Percentiles rank a stretch among this genome's conserved stretches.
Conservation (phyloP, 2,329 filamentous ascomycete species). For the Leptographium radiaticola region DNA sequence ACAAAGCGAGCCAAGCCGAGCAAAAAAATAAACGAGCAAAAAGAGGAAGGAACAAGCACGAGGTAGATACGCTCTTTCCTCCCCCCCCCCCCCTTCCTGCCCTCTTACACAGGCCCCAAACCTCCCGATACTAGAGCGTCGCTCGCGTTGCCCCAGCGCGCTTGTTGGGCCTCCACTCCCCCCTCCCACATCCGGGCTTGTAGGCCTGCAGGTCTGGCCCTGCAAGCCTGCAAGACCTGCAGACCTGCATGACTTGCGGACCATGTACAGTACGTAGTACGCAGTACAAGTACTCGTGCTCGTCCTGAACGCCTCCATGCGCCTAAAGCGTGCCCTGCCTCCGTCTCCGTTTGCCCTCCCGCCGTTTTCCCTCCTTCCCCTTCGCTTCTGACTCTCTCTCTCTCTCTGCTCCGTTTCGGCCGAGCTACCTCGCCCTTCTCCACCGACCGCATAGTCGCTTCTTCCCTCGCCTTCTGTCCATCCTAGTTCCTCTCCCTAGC, state of each 20-base stretch:
- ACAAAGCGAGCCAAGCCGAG: background rate
- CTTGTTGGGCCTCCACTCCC: background rate
- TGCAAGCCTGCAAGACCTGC: too few species aligned
- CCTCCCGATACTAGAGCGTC: conserved; percentile 14
- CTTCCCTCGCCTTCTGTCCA: background rate
- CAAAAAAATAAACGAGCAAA: background rate
- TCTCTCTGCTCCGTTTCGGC: background rate
- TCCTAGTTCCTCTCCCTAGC: background rate
- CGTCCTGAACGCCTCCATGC: too few species aligned
- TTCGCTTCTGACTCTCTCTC: background rate
- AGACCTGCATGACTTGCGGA: too few species aligned
- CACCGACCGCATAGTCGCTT: background rate
- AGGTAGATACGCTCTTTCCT: background rate
- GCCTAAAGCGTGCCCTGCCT: background rate
- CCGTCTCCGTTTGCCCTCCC: background rate
- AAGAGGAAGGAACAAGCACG: too few species aligned
- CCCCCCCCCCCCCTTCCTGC: background rate
- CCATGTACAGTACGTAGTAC: background rate
- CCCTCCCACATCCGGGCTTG: background rate
- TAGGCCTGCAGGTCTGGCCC: background rate
- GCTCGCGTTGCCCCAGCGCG: conserved; percentile 21
- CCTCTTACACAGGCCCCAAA: conserved; percentile 5
- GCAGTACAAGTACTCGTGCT: background rate
- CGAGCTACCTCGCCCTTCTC: background rate
- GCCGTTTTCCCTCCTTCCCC: background rate